Evolutionary conservation across 2,329 filamentous ascomycete genomes (phyloP).

Genomic region (Colletotrichum echinochloae): DNA sequence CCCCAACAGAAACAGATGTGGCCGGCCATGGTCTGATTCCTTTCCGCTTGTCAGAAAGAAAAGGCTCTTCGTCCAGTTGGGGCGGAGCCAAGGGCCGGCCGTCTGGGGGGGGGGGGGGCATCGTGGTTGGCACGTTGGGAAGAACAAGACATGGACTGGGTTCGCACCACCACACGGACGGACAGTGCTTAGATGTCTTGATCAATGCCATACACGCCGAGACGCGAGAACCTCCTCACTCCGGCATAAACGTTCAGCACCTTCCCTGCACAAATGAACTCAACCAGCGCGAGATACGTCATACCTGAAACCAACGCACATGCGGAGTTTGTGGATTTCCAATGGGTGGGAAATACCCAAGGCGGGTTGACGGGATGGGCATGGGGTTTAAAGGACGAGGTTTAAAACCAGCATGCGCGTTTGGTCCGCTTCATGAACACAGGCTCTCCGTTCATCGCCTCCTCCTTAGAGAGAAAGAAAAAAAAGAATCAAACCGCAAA

Average conservation of each 20-base stretch:
- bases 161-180: conserved; percentile 31
- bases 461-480: too few relatives aligned
- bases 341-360: background rate
- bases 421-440: conserved; percentile 19
- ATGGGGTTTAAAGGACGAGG: conserved; percentile 8
- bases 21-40: too few relatives aligned
- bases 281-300: conserved; percentile 33
- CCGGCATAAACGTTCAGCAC: conserved; percentile 19
- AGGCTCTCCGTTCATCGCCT: background rate
- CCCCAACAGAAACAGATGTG: too few relatives aligned
- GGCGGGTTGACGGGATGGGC: conserved; percentile 1
- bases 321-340: conserved; percentile 22
- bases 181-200: conserved; percentile 37
- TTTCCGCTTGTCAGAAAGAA: background rate
- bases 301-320: conserved; percentile 38
- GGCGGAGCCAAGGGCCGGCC: too few relatives aligned
- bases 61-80: background rate
- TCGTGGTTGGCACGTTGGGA: background rate
- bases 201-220: conserved; percentile 31
- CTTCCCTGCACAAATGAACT: conserved; percentile 34
- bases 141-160: background rate
- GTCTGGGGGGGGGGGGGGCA: too few relatives aligned
- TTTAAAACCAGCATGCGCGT: conserved; percentile 23
- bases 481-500: background rate
- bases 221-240: conserved; percentile 15